Conservation (phyloP, 495 filamentous ascomycete genomes). For the Penicillium turbatum region DNA sequence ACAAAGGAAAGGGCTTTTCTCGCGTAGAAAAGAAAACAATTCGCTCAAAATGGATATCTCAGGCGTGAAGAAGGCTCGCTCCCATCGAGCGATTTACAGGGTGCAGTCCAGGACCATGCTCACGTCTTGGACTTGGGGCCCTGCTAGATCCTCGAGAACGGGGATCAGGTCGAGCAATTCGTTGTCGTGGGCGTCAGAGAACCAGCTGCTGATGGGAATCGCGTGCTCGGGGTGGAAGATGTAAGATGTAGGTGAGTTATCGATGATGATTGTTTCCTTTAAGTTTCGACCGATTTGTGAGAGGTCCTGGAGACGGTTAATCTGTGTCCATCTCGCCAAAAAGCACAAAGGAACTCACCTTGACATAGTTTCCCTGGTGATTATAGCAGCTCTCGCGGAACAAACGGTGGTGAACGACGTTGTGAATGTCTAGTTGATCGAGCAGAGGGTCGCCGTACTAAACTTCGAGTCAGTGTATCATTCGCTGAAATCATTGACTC, state of each 20-base stretch:
- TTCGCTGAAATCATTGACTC: conserved; percentile 1
- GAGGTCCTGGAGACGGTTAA: conserved; percentile 59
- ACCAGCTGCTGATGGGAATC: conserved; percentile 99
- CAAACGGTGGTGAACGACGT: conserved; percentile 91
- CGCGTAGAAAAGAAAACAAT: conserved; percentile 23
- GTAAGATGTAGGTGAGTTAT: conserved; percentile 98
- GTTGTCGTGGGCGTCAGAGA: conserved; percentile 99
- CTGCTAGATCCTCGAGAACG: conserved; percentile 94
- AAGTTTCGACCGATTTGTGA: conserved; percentile 96
- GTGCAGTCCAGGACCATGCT: conserved; percentile 96
- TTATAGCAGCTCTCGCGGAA: conserved; percentile 99
- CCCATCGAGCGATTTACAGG: conserved; percentile 51
- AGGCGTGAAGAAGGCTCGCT: conserved; percentile 32
- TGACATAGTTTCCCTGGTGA: conserved; percentile 98
- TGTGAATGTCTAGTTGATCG: conserved; percentile 95
- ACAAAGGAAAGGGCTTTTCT: conserved; percentile 25
- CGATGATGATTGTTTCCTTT: conserved; percentile 97
- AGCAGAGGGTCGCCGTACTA: conserved; percentile 95
- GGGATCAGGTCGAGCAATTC: conserved; percentile 97
- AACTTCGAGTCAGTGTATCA: conserved; percentile 1
- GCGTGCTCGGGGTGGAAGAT: conserved; percentile 99
- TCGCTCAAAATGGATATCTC: conserved; percentile 34
- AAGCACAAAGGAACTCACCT: conserved; percentile 45
- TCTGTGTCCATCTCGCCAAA: background rate
- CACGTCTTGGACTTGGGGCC: conserved; percentile 83